A percentile compares a stretch with the other conserved stretches of the same genome.
phyloP scores from a whole-genome alignment of 2,329 filamentous ascomycete genomes.

The Paecilomyces fulvus region DNA sequence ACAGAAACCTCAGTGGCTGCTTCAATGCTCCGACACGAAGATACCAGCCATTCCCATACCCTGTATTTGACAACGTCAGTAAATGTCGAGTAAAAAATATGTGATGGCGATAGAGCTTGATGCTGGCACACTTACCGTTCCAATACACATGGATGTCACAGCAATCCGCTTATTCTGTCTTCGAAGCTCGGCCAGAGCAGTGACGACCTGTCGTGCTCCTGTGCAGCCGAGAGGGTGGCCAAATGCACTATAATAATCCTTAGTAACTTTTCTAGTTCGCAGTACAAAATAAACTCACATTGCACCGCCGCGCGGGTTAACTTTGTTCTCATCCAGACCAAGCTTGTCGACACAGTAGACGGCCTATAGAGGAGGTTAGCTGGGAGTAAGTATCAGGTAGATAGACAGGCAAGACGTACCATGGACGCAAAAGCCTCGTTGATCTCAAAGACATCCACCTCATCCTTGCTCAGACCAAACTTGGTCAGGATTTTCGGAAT shows the following conservation, averaged over 20 bases:
- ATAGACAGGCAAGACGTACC: slow-evolving; percentile 13
- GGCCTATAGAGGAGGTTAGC: slow-evolving; percentile 52
- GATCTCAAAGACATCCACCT: slow-evolving; percentile 36
- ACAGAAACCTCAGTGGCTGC: background rate
- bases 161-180: slow-evolving; percentile 72
- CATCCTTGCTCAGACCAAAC: slow-evolving; percentile 55
- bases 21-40: slow-evolving; percentile 74
- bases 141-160: slow-evolving; percentile 88
- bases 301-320: slow-evolving; percentile 89
- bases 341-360: slow-evolving; percentile 83
- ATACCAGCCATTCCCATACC: slow-evolving; percentile 76
- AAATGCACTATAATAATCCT: slow-evolving; percentile 51
- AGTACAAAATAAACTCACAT: slow-evolving; percentile 43
- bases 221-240: slow-evolving; percentile 87
- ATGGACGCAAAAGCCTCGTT: slow-evolving; percentile 86
- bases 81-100: background rate
- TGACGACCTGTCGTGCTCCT: slow-evolving; percentile 82
- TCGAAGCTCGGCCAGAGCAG: slow-evolving; percentile 75
- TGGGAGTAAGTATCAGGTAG: background rate
- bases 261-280: background rate
- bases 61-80: slow-evolving; percentile 9
- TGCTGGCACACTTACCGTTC: slow-evolving; percentile 56
- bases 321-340: slow-evolving; percentile 67
- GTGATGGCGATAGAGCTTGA: background rate
- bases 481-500: slow-evolving; percentile 83